Percentiles rank a stretch among this genome's conserved stretches.
phyloP scores from a whole-genome alignment of 345 rosid species.

The Psidium friedrichsthalianum region DNA sequence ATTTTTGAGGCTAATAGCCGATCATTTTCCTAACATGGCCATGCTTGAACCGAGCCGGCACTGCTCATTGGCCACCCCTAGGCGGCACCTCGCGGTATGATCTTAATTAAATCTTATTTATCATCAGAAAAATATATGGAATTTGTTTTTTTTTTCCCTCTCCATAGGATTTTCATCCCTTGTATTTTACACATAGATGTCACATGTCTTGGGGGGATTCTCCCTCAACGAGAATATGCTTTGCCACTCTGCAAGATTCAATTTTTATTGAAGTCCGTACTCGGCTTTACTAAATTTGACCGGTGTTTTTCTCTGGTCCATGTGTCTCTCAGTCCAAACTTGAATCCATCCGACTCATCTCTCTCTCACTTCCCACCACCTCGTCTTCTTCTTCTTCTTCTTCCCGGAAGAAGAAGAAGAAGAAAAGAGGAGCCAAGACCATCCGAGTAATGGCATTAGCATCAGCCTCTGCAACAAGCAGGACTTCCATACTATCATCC shows the following conservation, averaged over 20 bases:
- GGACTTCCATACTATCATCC: slow-evolving; percentile 3
- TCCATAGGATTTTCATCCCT: not conserved
- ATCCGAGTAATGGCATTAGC: slow-evolving; percentile 10
- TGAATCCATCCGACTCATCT: not conserved
- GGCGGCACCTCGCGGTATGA: not conserved
- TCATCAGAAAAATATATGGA: too few relatives aligned
- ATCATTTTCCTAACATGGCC: not conserved
- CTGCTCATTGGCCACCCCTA: not conserved
- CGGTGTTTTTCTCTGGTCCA: not conserved
- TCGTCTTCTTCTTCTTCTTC: not conserved
- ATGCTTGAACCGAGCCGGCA: not conserved
- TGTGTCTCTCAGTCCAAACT: not conserved
- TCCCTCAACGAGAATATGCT: not conserved
- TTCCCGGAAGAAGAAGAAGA: not conserved
- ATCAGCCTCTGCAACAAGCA: slow-evolving; percentile 13
- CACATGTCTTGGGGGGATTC: not conserved
- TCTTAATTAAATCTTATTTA: too few relatives aligned
- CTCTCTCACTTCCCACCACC: not conserved
- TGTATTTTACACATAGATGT: not conserved
- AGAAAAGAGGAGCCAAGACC: not conserved
- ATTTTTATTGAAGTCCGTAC: not conserved
- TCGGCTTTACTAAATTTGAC: not conserved
- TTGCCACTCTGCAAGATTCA: not conserved
- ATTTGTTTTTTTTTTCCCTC: too few relatives aligned
- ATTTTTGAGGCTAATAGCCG: fast-evolving